Evolutionary conservation across 495 filamentous ascomycete genomes (phyloP).

Genomic region (Bacidia gigantensis): DNA sequence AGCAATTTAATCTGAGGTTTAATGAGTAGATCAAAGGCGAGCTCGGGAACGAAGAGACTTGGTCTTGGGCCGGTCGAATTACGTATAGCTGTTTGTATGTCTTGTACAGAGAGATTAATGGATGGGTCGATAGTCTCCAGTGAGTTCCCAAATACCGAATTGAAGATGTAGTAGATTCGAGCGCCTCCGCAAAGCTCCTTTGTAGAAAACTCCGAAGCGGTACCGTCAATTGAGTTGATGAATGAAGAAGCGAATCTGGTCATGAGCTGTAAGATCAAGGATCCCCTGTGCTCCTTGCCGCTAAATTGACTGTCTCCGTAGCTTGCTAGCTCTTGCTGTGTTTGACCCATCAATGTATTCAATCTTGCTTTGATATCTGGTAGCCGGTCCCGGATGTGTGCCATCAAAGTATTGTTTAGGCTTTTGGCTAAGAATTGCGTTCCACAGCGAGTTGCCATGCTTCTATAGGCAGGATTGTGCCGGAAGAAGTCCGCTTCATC

Average conservation of each 20-base stretch:
- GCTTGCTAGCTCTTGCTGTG: slow-evolving; percentile 94
- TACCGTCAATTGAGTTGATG: slow-evolving; percentile 97
- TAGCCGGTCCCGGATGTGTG: slow-evolving; percentile 86
- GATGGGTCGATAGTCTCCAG: slow-evolving; percentile 93
- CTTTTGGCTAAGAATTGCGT: slow-evolving; percentile 94
- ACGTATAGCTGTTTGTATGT: slow-evolving; percentile 94
- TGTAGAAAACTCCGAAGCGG: slow-evolving; percentile 94
- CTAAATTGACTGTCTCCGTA: slow-evolving; percentile 98
- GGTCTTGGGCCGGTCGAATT: slow-evolving; percentile 96
- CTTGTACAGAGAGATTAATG: slow-evolving; percentile 83
- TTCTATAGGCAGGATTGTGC: slow-evolving; percentile 92
- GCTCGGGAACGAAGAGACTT: slow-evolving; percentile 90
- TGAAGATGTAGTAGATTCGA: slow-evolving; percentile 99
- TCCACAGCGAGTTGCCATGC: slow-evolving; percentile 86
- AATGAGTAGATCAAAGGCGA: slow-evolving; percentile 93
- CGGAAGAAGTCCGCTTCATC: slow-evolving; percentile 92
- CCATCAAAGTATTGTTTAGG: slow-evolving; percentile 87
- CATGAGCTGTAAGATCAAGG: slow-evolving; percentile 92
- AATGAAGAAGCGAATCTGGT: slow-evolving; percentile 96
- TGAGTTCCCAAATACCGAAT: slow-evolving; percentile 96
- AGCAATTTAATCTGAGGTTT: slow-evolving; percentile 98
- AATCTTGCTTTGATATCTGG: slow-evolving; percentile 96
- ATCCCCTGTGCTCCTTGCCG: slow-evolving; percentile 91
- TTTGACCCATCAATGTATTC: slow-evolving; percentile 98
- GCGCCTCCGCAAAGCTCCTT: slow-evolving; percentile 96